Evolutionary conservation across 2,329 filamentous ascomycete genomes (phyloP).

Genomic region (Leptoxyphium fumago): DNA sequence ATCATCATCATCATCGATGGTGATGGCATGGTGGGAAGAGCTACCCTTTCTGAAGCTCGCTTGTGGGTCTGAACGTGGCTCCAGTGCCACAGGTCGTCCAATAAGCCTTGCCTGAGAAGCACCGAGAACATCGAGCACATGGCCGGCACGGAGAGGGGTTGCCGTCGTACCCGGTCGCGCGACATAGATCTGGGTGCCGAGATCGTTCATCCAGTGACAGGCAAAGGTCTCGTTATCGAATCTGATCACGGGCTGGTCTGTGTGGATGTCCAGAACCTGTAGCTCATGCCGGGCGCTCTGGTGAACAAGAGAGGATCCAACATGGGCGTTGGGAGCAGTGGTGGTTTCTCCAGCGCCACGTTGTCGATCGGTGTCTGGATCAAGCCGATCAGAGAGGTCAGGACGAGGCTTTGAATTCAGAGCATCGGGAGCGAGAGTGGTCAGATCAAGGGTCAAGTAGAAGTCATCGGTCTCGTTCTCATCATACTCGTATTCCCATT

Average conservation of each 20-base stretch:
- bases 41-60: not conserved
- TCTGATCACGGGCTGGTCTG: slow-evolving; percentile 58
- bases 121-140: slow-evolving; percentile 57
- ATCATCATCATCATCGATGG: slow-evolving; percentile 1
- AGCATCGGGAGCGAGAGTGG: slow-evolving; percentile 22
- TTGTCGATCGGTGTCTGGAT: not conserved
- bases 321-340: slow-evolving; percentile 1
- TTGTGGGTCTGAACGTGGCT: slow-evolving; percentile 13
- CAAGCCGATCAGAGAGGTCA: not conserved
- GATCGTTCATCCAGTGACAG: slow-evolving; percentile 66
- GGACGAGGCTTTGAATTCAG: not conserved
- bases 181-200: slow-evolving; percentile 63
- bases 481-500: slow-evolving; percentile 49
- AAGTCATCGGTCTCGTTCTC: slow-evolving; percentile 43
- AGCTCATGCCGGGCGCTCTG: slow-evolving; percentile 9
- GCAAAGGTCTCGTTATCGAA: slow-evolving; percentile 67
- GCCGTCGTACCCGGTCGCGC: slow-evolving; percentile 24
- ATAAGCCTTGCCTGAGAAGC: slow-evolving; percentile 55
- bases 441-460: slow-evolving; percentile 46
- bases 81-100: slow-evolving; percentile 48
- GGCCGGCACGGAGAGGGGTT: slow-evolving; percentile 35
- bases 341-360: not conserved
- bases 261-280: slow-evolving; percentile 63
- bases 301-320: slow-evolving; percentile 2
- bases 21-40: not conserved